Evolutionary conservation across 352 stramenopile genomes (phyloP).

Genomic region (Peronospora destructor): DNA sequence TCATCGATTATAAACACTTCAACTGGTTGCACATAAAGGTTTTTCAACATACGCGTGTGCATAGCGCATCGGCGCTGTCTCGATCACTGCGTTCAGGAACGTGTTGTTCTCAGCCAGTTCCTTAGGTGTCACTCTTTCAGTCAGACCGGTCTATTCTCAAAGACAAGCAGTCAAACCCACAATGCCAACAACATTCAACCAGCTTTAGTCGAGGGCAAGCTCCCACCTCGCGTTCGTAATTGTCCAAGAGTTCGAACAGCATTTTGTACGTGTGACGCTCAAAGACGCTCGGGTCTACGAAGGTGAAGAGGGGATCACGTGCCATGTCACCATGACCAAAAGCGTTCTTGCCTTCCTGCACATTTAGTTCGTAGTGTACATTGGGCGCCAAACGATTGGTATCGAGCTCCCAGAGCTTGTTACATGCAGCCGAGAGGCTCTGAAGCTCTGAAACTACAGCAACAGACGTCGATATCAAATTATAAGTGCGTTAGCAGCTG

Average conservation of each 20-base stretch:
- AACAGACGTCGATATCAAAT: not conserved
- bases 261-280: constrained; percentile 87
- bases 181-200: constrained; percentile 1
- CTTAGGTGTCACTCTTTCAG: constrained; percentile 77
- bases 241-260: constrained; percentile 88
- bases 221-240: constrained; percentile 74
- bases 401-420: constrained; percentile 92
- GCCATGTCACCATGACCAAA: constrained; percentile 87
- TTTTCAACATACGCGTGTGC: constrained; percentile 68
- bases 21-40: not conserved
- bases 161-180: not conserved
- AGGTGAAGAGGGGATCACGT: constrained; percentile 86
- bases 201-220: not conserved
- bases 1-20: not conserved
- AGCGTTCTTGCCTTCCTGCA: constrained; percentile 89
- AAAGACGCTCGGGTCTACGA: constrained; percentile 81
- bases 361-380: constrained; percentile 90
- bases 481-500: not conserved
- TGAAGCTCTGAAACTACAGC: constrained; percentile 37
- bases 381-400: constrained; percentile 64
- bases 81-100: constrained; percentile 90
- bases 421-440: constrained; percentile 67
- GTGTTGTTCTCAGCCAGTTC: constrained; percentile 87
- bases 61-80: constrained; percentile 92
- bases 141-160: constrained; percentile 58